Evolutionary conservation across 2,329 filamentous ascomycete species (phyloP).

Genomic region (Fusarium illudens): DNA sequence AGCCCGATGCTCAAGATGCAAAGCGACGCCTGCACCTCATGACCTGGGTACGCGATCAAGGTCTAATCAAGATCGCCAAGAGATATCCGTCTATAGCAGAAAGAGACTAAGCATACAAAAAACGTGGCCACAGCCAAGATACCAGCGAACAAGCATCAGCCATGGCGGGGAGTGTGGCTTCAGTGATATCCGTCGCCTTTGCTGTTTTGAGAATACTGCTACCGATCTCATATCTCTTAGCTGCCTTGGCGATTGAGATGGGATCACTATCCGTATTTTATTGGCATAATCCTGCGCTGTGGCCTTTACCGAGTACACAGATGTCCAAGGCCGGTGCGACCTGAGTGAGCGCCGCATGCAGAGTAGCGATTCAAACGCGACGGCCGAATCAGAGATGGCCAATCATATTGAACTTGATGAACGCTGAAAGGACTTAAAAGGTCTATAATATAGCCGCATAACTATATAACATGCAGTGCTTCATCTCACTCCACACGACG

Average conservation of each 20-base stretch:
- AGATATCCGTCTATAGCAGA: not conserved
- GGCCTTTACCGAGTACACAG: not conserved
- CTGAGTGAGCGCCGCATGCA: not conserved
- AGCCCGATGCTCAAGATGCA: conserved; percentile 7
- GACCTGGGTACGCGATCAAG: conserved; percentile 20
- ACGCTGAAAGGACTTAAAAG: not conserved
- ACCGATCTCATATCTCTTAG: not conserved
- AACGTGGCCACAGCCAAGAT: not conserved
- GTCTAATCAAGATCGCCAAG: conserved; percentile 18
- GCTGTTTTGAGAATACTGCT: not conserved
- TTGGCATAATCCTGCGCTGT: not conserved
- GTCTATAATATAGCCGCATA: not conserved
- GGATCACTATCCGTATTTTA: not conserved
- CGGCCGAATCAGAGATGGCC: not conserved
- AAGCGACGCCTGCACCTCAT: conserved; percentile 14
- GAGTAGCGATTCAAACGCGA: not conserved
- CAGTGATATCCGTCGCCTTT: conserved; percentile 8
- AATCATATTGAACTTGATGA: not conserved
- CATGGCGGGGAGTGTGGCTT: conserved; percentile 4
- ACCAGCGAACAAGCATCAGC: not conserved
- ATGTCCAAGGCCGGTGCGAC: not conserved
- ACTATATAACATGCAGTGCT: not conserved
- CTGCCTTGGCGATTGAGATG: not conserved
- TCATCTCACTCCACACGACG: not conserved
- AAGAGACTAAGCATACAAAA: not conserved